Percentiles rank a stretch among this genome's conserved stretches.
These are phyloP conservation scores for Ustilago cynodontis DNA, from an alignment of 1,284 basidiomycete genomes.

Conservation along the genomic window DNA sequence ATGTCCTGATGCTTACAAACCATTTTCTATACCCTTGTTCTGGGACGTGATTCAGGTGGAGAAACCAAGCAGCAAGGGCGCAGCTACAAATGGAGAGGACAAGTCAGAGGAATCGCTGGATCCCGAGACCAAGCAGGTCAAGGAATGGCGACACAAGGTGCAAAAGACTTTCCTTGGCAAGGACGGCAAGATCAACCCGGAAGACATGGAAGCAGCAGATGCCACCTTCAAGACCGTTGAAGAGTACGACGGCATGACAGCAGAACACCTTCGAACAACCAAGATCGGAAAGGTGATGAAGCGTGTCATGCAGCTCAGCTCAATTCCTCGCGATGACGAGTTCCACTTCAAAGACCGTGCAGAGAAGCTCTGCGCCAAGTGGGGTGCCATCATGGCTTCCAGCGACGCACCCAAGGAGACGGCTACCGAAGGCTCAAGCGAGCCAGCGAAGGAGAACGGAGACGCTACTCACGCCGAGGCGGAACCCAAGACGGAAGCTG, in stretches of 20 bases:
- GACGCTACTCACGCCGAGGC: conserved; percentile 13
- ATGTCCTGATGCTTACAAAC: not conserved
- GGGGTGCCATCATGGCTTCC: conserved; percentile 53
- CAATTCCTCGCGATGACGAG: conserved; percentile 84
- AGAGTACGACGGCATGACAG: conserved; percentile 81
- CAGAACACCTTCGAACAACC: conserved; percentile 84
- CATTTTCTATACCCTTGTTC: not conserved
- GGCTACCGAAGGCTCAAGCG: conserved; percentile 16
- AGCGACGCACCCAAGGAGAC: conserved; percentile 18
- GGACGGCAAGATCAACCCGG: conserved; percentile 66
- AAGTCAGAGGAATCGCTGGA: conserved; percentile 74
- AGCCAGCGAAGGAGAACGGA: conserved; percentile 29
- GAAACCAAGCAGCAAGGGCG: conserved; percentile 38
- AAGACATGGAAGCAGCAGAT: conserved; percentile 75
- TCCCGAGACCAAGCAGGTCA: conserved; percentile 75
- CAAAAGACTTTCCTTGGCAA: conserved; percentile 85
- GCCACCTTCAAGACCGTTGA: conserved; percentile 85
- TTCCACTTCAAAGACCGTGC: conserved; percentile 85
- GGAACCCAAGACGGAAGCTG: conserved; percentile 28
- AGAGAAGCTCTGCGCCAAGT: conserved; percentile 72
- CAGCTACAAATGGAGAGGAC: conserved; percentile 69
- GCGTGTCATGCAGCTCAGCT: conserved; percentile 81
- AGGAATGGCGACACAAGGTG: conserved; percentile 84
- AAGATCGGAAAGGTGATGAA: conserved; percentile 99
- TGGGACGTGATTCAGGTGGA: conserved; percentile 4